Percentiles rank a stretch among this genome's conserved stretches.
Evolutionary conservation across 306 rosid genomes (phyloP).

Genomic region (Alnus rubra): DNA sequence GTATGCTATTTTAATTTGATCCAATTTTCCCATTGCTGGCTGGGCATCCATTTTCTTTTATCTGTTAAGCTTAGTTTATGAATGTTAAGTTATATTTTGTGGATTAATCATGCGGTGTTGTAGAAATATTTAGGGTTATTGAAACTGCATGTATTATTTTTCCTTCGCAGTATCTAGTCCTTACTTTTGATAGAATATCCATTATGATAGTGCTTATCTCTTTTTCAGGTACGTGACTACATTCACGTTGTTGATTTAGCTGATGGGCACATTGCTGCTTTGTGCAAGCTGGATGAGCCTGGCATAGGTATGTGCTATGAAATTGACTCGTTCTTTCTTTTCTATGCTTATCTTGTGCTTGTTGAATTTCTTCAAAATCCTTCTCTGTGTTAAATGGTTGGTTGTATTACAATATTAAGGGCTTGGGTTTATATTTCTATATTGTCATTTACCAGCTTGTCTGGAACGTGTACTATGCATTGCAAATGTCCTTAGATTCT

Average conservation of each 20-base stretch:
- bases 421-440: not conserved
- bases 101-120: not conserved
- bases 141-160: slow-evolving; percentile 14
- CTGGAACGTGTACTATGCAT: not conserved
- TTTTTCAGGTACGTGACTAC: slow-evolving; percentile 88
- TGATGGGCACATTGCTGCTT: slow-evolving; percentile 94
- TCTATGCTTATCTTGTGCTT: not conserved
- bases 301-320: slow-evolving; percentile 53
- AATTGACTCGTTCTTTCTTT: slow-evolving; percentile 13
- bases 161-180: slow-evolving; percentile 10
- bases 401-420: not conserved
- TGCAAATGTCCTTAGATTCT: not conserved
- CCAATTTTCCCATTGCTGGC: not conserved
- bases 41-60: not conserved
- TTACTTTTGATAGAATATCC: slow-evolving; percentile 17
- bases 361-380: not conserved
- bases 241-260: slow-evolving; percentile 97
- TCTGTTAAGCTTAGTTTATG: not conserved
- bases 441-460: not conserved
- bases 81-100: not conserved
- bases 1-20: slow-evolving; percentile 45
- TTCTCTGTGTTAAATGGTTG: not conserved
- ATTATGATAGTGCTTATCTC: slow-evolving; percentile 20
- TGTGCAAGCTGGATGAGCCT: slow-evolving; percentile 66
- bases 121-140: not conserved